Percentiles rank a stretch among this genome's conserved stretches.
Conservation (phyloP, 1,284 basidiomycete species). For the Apiotrichum siamense region DNA sequence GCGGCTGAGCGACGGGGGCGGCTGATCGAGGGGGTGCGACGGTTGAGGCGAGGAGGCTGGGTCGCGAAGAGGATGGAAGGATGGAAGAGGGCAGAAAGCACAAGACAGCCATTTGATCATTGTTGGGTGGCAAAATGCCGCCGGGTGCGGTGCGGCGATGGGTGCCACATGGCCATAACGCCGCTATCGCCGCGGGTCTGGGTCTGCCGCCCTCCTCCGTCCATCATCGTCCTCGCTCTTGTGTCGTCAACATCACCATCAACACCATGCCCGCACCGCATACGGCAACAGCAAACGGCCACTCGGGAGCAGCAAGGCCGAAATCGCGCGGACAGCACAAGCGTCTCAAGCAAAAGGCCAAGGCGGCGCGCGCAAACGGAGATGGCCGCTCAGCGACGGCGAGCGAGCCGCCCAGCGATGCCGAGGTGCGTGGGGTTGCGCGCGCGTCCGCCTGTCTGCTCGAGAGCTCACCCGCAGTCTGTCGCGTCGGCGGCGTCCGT, state of each 20-base stretch:
- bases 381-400: slow-evolving; percentile 36
- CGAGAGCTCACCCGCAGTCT: slow-evolving; percentile 14
- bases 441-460: background rate
- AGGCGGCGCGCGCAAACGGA: slow-evolving; percentile 24
- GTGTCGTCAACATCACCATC: background rate
- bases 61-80: background rate
- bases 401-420: slow-evolving; percentile 30
- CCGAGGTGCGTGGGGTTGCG: slow-evolving; percentile 30
- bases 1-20: background rate
- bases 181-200: background rate
- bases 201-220: no score
- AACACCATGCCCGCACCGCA: slow-evolving; percentile 13
- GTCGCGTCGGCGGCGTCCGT: slow-evolving; percentile 19
- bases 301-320: slow-evolving; percentile 21
- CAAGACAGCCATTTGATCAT: background rate
- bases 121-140: background rate
- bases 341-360: slow-evolving; percentile 43
- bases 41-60: background rate
- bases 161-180: background rate
- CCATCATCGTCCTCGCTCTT: background rate
- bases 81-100: background rate
- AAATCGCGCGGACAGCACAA: slow-evolving; percentile 42
- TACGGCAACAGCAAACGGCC: slow-evolving; percentile 21
- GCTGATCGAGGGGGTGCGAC: background rate
- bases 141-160: background rate